Conservation (phyloP, 139 green algal species). For the Volvox reticuliferus region DNA sequence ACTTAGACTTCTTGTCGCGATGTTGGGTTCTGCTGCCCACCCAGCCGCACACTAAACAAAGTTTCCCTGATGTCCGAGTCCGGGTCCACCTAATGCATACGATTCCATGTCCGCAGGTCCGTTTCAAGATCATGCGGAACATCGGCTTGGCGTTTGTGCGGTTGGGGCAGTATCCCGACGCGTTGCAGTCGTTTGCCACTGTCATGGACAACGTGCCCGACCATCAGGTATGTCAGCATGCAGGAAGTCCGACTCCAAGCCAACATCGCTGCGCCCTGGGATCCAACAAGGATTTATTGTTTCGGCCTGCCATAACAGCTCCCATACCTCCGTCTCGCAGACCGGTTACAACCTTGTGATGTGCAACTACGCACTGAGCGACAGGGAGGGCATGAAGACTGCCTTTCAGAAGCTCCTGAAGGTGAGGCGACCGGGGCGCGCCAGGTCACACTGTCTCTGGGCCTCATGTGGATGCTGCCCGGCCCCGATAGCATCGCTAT, state of each 20-base stretch:
- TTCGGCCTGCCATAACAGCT: no score
- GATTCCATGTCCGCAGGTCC: conserved; percentile 36
- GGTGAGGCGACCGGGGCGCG: neutral
- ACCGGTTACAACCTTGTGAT: conserved; percentile 90
- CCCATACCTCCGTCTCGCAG: conserved; percentile 6
- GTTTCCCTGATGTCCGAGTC: no score
- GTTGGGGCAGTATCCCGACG: conserved; percentile 88
- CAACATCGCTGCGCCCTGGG: no score
- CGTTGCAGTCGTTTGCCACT: conserved; percentile 73
- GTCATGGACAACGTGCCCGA: conserved; percentile 81
- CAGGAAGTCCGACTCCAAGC: no score
- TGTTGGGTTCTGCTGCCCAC: no score
- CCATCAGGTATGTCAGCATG: conserved; percentile 62
- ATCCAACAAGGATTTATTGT: no score
- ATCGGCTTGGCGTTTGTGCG: conserved; percentile 86
- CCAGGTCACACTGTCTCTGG: no score
- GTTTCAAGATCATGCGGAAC: conserved; percentile 86
- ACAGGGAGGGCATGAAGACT: conserved; percentile 83
- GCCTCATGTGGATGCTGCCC: no score
- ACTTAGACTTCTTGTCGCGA: no score
- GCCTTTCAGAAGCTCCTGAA: conserved; percentile 78
- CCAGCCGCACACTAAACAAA: no score
- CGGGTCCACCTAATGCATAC: no score
- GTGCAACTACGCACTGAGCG: conserved; percentile 82
- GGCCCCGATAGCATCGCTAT: no score